A percentile compares a stretch with the other conserved stretches of the same genome.
phyloP scores from a whole-genome alignment of 2,329 filamentous ascomycete genomes.

The Fusarium sp. region DNA sequence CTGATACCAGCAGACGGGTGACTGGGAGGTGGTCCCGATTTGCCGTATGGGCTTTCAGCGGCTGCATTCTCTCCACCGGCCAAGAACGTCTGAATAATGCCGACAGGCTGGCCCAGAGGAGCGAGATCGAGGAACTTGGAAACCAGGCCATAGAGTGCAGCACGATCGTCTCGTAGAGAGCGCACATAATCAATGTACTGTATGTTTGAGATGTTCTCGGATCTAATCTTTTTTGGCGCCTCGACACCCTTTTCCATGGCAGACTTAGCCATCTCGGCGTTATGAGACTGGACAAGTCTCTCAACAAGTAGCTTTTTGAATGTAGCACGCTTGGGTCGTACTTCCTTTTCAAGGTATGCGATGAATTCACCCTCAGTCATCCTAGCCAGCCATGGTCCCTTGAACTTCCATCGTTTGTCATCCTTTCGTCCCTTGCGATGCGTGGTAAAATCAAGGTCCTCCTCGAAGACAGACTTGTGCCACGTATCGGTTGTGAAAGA shows the following conservation, averaged over 20 bases:
- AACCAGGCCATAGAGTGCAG: conserved; percentile 65
- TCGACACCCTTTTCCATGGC: conserved; percentile 56
- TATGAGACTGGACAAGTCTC: conserved; percentile 62
- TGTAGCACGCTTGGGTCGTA: conserved; percentile 64
- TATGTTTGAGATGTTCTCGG: conserved; percentile 59
- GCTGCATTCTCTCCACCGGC: conserved; percentile 44
- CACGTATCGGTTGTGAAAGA: conserved; percentile 41
- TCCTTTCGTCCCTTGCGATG: conserved; percentile 53
- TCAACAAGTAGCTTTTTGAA: conserved; percentile 67
- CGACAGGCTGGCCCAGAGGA: conserved; percentile 57
- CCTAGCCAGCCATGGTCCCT: conserved; percentile 74
- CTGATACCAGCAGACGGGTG: conserved; percentile 73
- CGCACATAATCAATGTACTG: conserved; percentile 66
- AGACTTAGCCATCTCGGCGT: conserved; percentile 51
- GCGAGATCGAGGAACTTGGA: conserved; percentile 73
- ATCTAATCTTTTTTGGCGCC: conserved; percentile 47
- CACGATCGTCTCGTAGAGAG: conserved; percentile 63
- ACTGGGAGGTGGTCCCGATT: conserved; percentile 67
- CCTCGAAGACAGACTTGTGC: conserved; percentile 70
- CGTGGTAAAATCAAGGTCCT: conserved; percentile 66
- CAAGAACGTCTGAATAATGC: conserved; percentile 46
- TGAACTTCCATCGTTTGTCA: conserved; percentile 73
- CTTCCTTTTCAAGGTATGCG: conserved; percentile 64
- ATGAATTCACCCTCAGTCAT: conserved; percentile 72
- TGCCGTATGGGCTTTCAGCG: conserved; percentile 60